These are phyloP conservation scores for Russula olivacea DNA, from an alignment of 768 basidiomycete genomes.

Conservation along the genomic window DNA sequence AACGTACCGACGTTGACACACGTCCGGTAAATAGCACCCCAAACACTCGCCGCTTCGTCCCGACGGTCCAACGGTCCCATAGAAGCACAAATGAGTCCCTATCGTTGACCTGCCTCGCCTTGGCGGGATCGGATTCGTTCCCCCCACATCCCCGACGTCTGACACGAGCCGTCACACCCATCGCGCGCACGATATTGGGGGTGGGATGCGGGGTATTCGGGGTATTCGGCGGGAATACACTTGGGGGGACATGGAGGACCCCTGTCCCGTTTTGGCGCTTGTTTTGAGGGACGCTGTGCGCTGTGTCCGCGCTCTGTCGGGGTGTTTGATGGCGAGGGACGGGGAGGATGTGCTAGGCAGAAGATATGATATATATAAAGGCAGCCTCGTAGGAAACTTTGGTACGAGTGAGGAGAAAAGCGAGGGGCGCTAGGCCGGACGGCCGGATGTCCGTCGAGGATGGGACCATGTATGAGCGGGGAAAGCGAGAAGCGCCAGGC, in stretches of 20 bases:
- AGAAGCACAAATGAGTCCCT: slow-evolving; percentile 57
- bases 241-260: slow-evolving; percentile 36
- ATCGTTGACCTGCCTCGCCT: slow-evolving; percentile 16
- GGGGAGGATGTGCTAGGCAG: slow-evolving; percentile 33
- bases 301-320: slow-evolving; percentile 38
- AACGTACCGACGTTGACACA: slow-evolving; percentile 73
- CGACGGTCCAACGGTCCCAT: too few species aligned
- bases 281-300: slow-evolving; percentile 44
- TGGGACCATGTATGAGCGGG: too few species aligned
- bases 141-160: slow-evolving; percentile 76
- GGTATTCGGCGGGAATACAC: slow-evolving; percentile 75
- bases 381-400: slow-evolving; percentile 79
- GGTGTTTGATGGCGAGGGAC: slow-evolving; percentile 35
- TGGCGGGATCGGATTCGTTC: slow-evolving; percentile 44
- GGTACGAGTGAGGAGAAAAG: slow-evolving; percentile 55
- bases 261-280: slow-evolving; percentile 1
- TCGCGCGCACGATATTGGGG: slow-evolving; percentile 71
- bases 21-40: slow-evolving; percentile 79
- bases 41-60: slow-evolving; percentile 50
- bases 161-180: slow-evolving; percentile 70
- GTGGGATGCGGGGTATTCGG: slow-evolving; percentile 87
- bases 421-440: too few species aligned
- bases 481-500: too few species aligned
- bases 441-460: too few species aligned
- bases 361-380: slow-evolving; percentile 72